Percentiles rank a stretch among this genome's conserved stretches.
These are phyloP conservation scores for Ammopiptanthus mongolicus DNA, from an alignment of 306 rosid genomes.

Conservation along the genomic window DNA sequence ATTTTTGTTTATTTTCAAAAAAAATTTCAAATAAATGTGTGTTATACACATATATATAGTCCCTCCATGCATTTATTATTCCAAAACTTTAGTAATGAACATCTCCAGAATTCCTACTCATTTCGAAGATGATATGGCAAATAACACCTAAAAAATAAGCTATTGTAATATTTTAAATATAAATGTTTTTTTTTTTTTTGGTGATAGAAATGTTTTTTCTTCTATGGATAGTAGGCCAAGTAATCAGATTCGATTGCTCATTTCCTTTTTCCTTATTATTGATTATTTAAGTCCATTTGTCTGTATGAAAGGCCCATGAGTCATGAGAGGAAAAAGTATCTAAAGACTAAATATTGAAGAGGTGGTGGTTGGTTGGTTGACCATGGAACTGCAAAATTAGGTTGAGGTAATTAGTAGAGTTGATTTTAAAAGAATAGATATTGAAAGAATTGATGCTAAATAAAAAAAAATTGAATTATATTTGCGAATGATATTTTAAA, in stretches of 20 bases:
- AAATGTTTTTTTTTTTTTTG: not conserved
- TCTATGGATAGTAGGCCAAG: conserved; percentile 10
- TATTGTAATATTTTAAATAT: not conserved
- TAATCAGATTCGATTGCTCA: conserved; percentile 18
- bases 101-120: too few relatives aligned
- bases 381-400: not conserved
- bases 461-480: too few relatives aligned
- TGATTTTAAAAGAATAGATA: too few relatives aligned
- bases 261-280: not conserved
- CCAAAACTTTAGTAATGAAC: too few relatives aligned
- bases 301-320: not conserved
- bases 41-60: too few relatives aligned
- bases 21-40: too few relatives aligned
- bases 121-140: conserved; percentile 10
- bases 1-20: too few relatives aligned
- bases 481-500: too few relatives aligned
- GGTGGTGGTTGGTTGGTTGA: conserved; percentile 25
- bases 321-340: not conserved
- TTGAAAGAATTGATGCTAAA: not conserved
- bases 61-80: too few relatives aligned
- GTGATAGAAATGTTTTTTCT: not conserved
- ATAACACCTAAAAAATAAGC: conserved; percentile 21
- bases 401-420: not conserved
- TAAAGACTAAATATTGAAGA: not conserved
- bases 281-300: not conserved